phyloP scores from a whole-genome alignment of 2,329 filamentous ascomycete genomes.

The Lizonia empirigonia region DNA sequence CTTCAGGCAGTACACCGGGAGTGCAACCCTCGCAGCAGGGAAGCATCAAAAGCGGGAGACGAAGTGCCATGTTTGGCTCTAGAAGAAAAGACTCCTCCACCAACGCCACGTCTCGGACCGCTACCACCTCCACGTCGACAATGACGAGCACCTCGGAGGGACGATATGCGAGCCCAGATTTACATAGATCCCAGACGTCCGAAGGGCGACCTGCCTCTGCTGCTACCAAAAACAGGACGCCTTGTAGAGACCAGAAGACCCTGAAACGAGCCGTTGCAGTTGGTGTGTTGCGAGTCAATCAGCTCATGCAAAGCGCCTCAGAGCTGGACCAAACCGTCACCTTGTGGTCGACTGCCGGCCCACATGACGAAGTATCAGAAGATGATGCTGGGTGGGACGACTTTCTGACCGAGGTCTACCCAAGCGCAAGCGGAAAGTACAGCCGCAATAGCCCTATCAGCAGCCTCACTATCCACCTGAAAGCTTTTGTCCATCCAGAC shows the following conservation, averaged over 20 bases:
- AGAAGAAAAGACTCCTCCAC: constrained; percentile 56
- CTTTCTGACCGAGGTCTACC: constrained; percentile 67
- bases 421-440: constrained; percentile 74
- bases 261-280: constrained; percentile 75
- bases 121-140: constrained; percentile 1
- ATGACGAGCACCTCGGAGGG: constrained; percentile 26
- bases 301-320: constrained; percentile 71
- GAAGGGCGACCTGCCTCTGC: constrained; percentile 39
- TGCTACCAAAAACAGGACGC: constrained; percentile 34
- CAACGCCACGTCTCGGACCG: constrained; percentile 8
- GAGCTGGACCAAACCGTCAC: constrained; percentile 77
- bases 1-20: constrained; percentile 26
- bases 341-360: constrained; percentile 70
- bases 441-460: constrained; percentile 75
- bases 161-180: constrained; percentile 33
- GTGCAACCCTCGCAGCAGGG: constrained; percentile 41
- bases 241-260: constrained; percentile 54
- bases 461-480: constrained; percentile 78
- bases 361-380: constrained; percentile 48
- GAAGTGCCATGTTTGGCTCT: constrained; percentile 70
- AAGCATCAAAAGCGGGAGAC: constrained; percentile 51
- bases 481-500: constrained; percentile 77
- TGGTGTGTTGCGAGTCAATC: constrained; percentile 76
- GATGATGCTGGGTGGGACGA: constrained; percentile 72
- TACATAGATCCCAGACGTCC: constrained; percentile 26